phyloP scores from a whole-genome alignment of 1,284 basidiomycete genomes.

The Pseudozyma sp. region DNA sequence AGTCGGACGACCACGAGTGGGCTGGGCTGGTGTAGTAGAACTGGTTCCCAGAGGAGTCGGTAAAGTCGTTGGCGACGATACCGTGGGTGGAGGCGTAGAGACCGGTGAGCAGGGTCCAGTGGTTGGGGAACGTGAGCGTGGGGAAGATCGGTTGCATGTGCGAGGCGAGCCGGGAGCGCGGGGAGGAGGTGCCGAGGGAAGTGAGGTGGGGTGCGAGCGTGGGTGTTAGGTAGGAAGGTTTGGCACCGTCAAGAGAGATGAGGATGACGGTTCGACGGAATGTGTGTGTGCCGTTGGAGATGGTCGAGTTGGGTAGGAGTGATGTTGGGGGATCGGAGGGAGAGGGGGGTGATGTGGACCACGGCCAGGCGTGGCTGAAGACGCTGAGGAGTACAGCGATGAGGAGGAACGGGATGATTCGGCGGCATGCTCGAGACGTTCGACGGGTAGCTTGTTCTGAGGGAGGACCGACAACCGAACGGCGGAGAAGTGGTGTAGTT shows the following conservation, averaged over 20 bases:
- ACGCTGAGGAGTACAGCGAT: constrained; percentile 7
- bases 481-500: constrained; percentile 17
- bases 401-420: constrained; percentile 11
- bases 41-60: constrained; percentile 10
- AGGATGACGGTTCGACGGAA: constrained; percentile 77
- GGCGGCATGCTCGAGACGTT: constrained; percentile 1
- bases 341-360: background rate
- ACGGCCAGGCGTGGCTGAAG: constrained; percentile 4
- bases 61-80: constrained; percentile 91
- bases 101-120: constrained; percentile 71
- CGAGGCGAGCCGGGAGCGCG: constrained; percentile 6
- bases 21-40: constrained; percentile 56
- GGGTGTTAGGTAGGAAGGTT: constrained; percentile 86
- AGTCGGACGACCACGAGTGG: constrained; percentile 34
- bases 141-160: constrained; percentile 85
- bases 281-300: constrained; percentile 45
- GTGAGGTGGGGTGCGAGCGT: constrained; percentile 81
- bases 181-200: constrained; percentile 5
- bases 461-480: background rate
- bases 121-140: constrained; percentile 81
- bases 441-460: background rate
- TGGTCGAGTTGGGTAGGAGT: constrained; percentile 11
- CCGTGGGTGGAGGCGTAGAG: constrained; percentile 73
- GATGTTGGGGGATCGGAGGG: constrained; percentile 7
- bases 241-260: constrained; percentile 85